Percentiles rank a stretch among this genome's conserved stretches.
Evolutionary conservation across 176 grass and related monocot species (phyloP).

Genomic region (Cocos nucifera): DNA sequence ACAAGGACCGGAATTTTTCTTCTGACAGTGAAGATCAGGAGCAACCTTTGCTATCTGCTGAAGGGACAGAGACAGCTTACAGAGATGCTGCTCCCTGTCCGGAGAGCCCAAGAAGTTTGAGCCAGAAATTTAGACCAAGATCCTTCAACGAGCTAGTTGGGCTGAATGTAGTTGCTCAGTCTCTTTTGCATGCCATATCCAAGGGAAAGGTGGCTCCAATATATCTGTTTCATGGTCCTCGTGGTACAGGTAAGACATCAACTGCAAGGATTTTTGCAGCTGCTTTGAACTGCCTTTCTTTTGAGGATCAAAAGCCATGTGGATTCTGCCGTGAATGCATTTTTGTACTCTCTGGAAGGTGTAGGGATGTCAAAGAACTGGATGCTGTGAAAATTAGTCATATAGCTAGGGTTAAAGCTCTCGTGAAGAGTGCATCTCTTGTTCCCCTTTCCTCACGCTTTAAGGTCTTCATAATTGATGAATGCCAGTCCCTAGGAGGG

Average conservation of each 20-base stretch:
- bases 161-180: conserved; percentile 70
- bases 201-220: conserved; percentile 93
- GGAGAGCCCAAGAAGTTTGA: conserved; percentile 71
- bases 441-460: conserved; percentile 79
- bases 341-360: conserved; percentile 73
- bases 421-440: conserved; percentile 64
- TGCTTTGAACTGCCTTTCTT: conserved; percentile 81
- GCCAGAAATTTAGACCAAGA: conserved; percentile 86
- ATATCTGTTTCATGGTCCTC: conserved; percentile 88
- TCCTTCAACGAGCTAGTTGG: conserved; percentile 89
- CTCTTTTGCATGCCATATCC: conserved; percentile 68
- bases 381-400: conserved; percentile 74
- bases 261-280: conserved; percentile 81
- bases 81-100: conserved; percentile 46
- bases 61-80: conserved; percentile 43
- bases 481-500: conserved; percentile 71
- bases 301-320: conserved; percentile 83
- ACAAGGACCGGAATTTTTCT: conserved; percentile 51
- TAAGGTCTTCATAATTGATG: conserved; percentile 87
- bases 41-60: conserved; percentile 60
- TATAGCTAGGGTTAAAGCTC: conserved; percentile 60
- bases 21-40: conserved; percentile 84
- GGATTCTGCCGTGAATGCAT: conserved; percentile 88
- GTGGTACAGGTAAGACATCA: conserved; percentile 86
- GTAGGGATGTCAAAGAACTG: conserved; percentile 79